Evolutionary conservation across 371 early-diverging fungal species (phyloP).

Genomic region (Chytridium lagenaria): DNA sequence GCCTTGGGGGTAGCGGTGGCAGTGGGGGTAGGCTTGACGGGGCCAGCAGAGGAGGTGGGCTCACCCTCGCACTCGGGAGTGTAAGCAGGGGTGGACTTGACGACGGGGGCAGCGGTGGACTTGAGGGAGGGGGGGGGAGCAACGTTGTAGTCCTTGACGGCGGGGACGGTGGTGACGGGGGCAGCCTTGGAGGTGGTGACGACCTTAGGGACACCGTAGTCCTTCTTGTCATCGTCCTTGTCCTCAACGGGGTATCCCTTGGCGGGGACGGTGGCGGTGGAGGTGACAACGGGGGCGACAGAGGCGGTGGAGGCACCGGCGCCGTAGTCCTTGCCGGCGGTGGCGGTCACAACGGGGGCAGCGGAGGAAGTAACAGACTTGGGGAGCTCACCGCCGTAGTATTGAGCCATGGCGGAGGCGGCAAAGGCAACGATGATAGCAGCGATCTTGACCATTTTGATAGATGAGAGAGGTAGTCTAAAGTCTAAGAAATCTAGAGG

Average conservation of each 20-base stretch:
- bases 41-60: background rate
- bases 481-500: no score
- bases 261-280: background rate
- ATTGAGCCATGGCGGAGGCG: background rate
- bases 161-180: background rate
- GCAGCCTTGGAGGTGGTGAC: background rate
- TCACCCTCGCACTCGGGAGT: conserved; percentile 11
- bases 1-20: background rate
- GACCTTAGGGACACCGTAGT: background rate
- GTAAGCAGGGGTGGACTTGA: background rate
- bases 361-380: background rate
- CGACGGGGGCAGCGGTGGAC: background rate
- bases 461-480: no score
- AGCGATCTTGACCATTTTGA: background rate
- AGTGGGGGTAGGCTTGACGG: background rate
- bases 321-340: background rate
- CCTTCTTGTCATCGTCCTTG: background rate
- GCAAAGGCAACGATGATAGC: background rate
- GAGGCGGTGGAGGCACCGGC: background rate
- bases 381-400: background rate
- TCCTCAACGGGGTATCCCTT: background rate
- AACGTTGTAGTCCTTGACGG: background rate
- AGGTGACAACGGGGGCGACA: background rate
- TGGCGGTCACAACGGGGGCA: no score
- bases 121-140: background rate